Base-by-base conservation (phyloP, 2,329 filamentous ascomycete genomes). In the Fusarium transvaalense region DNA sequence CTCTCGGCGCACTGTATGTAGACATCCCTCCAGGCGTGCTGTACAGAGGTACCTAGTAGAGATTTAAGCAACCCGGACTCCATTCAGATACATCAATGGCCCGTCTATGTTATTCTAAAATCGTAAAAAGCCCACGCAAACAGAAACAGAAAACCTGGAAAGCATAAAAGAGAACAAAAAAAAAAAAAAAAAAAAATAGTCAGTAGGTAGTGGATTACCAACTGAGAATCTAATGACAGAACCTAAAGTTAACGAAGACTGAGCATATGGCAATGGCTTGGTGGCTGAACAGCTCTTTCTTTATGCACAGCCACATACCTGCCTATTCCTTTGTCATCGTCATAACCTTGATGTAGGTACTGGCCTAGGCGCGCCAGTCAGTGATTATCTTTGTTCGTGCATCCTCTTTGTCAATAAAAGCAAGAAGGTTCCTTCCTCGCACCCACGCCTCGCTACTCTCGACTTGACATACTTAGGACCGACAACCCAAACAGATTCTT, bases 271-370 rank as follows among this genome's bases (percentile, higher is more conserved):
- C 6, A 25, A 25, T 29, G 29, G 29, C 27, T 32, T 29, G 21
- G 19, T 59, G 35, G 19, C 46, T 51, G 32, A 35, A 29, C 21
- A 38, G 17, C 34, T 38, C 15, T 21, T 42, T 39, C 21, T 29
- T 39, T 21, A 27, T 19, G 59, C 54, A 61, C 56, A 68, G 71
- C 71, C 71, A 74, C 71, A 41, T 61, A 43, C 19, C 15, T 58
- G 47, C 58, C 56, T 58, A 39, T 42, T 46, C 70, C 70, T 70
- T 74, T 74, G 72, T 74, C 71, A 71, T 71, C 66, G 68, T 73
- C 70, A 74, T 74, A 63, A 73, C 57, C 32, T 21, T n/a, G 6
- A n/a, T 0, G 39, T 34, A 32, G 21, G 27, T 23, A 50, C 46
- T 25, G 17, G n/a, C 8, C 31, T 38, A 58, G 46, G 46, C 34